Percentiles rank a stretch among this genome's conserved stretches.
phyloP scores from a whole-genome alignment of 164 flowering plant species.

The Magnolia changhungtana region DNA sequence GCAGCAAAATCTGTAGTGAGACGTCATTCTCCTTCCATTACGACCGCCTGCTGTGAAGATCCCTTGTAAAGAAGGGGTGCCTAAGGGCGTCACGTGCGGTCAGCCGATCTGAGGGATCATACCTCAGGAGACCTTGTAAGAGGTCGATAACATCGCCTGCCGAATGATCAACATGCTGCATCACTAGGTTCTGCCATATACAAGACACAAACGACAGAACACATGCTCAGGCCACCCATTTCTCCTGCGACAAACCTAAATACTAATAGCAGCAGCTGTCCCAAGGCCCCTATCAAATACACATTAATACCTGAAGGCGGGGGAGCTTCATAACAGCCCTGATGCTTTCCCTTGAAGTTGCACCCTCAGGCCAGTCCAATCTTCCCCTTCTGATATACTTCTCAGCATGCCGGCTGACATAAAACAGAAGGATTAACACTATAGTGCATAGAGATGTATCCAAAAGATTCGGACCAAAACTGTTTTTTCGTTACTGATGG shows the following conservation, averaged over 20 bases:
- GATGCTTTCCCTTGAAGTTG: slow-evolving; percentile 68
- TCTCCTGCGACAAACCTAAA: neutral
- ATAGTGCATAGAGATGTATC: neutral
- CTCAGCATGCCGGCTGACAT: slow-evolving; percentile 57
- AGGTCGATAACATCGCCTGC: slow-evolving; percentile 59
- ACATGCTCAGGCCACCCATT: neutral
- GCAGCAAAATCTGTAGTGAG: too few relatives aligned
- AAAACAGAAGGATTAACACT: neutral
- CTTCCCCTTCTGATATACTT: slow-evolving; percentile 63
- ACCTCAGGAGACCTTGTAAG: slow-evolving; percentile 61
- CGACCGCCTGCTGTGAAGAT: slow-evolving; percentile 29
- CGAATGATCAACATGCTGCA: slow-evolving; percentile 69
- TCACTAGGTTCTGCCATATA: slow-evolving; percentile 41
- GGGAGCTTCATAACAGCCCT: slow-evolving; percentile 58
- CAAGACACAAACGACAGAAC: neutral
- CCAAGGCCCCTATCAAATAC: neutral
- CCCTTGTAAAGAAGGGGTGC: slow-evolving; percentile 62
- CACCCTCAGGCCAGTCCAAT: slow-evolving; percentile 74
- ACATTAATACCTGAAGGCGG: slow-evolving; percentile 49
- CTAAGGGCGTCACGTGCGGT: slow-evolving; percentile 63
- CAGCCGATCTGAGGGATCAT: slow-evolving; percentile 52
- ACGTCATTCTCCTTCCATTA: neutral
- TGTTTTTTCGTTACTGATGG: too few relatives aligned
- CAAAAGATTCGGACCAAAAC: neutral
- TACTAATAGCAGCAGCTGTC: neutral